Conservation (phyloP, 257 asterid genomes). For the Capsicum pubescens region DNA sequence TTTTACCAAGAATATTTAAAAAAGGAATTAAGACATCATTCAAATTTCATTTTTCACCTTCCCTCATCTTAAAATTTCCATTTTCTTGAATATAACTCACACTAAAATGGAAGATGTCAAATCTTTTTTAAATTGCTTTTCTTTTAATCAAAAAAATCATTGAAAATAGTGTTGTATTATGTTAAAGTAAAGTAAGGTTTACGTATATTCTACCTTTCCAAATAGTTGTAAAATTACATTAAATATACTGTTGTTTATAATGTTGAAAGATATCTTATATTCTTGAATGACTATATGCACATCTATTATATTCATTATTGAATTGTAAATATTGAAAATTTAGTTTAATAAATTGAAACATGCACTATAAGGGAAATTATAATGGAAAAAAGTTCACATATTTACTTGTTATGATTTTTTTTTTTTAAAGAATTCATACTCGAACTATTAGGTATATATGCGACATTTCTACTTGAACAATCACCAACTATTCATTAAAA, state of each 20-base stretch:
- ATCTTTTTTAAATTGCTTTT: neutral
- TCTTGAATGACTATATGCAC: neutral
- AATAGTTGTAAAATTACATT: neutral
- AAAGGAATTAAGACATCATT: neutral
- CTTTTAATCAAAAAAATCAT: too few species aligned
- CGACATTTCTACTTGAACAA: too few species aligned
- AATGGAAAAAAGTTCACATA: neutral
- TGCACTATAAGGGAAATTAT: neutral
- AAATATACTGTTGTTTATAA: neutral
- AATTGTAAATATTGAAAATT: neutral
- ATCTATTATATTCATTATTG: neutral
- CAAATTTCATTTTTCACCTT: slow-evolving; percentile 4
- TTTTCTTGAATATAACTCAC: neutral
- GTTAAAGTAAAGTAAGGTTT: too few species aligned
- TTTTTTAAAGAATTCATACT: too few species aligned
- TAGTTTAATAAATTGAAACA: slow-evolving; percentile 6
- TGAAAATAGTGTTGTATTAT: too few species aligned
- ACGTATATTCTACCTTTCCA: too few species aligned
- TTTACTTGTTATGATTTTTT: neutral
- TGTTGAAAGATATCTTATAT: neutral
- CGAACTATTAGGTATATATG: too few species aligned
- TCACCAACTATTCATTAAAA: too few species aligned
- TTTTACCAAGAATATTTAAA: neutral
- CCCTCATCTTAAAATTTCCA: neutral
- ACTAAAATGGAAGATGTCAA: neutral